Conservation (phyloP, 352 stramenopile species). For the Phytophthora pinifolia region DNA sequence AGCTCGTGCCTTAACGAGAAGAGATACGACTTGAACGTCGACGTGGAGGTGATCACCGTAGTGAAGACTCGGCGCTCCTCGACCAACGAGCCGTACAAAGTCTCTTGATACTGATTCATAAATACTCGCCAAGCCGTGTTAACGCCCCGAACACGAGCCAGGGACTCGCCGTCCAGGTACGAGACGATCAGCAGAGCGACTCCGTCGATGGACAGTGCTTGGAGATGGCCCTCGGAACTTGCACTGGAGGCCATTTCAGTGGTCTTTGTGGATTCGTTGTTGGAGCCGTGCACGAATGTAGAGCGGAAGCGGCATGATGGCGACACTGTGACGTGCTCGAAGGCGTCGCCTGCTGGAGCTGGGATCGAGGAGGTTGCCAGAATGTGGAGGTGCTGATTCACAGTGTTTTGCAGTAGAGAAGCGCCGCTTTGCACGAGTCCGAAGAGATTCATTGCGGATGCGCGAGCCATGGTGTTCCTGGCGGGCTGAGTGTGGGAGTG, state of each 20-base stretch:
- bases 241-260: not conserved
- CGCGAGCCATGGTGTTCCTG: constrained; percentile 12
- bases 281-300: constrained; percentile 21
- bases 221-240: constrained; percentile 19
- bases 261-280: not conserved
- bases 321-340: constrained; percentile 19
- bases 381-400: constrained; percentile 40
- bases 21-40: constrained; percentile 56
- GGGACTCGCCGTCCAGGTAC: constrained; percentile 50
- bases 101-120: constrained; percentile 37
- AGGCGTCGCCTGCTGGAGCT: not conserved
- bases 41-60: constrained; percentile 42
- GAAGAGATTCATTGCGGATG: constrained; percentile 30
- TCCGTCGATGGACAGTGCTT: constrained; percentile 39
- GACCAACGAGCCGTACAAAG: constrained; percentile 44
- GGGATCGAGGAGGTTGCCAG: constrained; percentile 11
- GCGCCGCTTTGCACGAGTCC: constrained; percentile 37
- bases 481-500: not conserved
- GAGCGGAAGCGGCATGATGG: constrained; percentile 26
- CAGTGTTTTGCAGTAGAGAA: constrained; percentile 33
- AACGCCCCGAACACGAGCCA: constrained; percentile 44
- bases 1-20: constrained; percentile 43
- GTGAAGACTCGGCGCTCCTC: constrained; percentile 32
- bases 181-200: constrained; percentile 53
- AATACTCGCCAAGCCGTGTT: constrained; percentile 44